phyloP scores from a whole-genome alignment of 768 basidiomycete species.

The Mycena rosella region DNA sequence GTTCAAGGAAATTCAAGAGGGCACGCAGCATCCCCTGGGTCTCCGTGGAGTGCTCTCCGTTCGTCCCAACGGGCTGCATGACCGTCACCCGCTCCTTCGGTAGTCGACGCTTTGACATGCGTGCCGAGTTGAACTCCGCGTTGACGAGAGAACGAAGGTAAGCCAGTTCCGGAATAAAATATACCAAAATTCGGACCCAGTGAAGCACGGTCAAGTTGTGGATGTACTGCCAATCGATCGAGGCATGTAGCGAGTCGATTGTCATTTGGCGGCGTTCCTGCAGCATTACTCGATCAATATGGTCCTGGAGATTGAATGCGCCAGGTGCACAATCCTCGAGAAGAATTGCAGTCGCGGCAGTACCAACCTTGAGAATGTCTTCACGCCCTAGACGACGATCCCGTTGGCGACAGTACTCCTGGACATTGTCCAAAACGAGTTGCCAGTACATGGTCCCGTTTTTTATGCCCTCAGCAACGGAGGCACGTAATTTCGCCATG shows the following conservation, averaged over 20 bases:
- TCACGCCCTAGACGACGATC: constrained; percentile 36
- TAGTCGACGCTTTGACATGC: constrained; percentile 38
- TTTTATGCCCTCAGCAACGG: constrained; percentile 20
- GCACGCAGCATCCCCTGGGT: constrained; percentile 41
- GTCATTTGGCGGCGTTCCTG: constrained; percentile 37
- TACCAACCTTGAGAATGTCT: constrained; percentile 42
- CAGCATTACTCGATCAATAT: constrained; percentile 28
- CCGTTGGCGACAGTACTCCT: constrained; percentile 35
- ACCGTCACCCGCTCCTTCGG: constrained; percentile 33
- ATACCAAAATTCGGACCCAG: constrained; percentile 38
- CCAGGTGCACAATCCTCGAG: constrained; percentile 35
- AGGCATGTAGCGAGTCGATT: constrained; percentile 27
- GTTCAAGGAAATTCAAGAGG: constrained; percentile 27
- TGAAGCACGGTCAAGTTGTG: constrained; percentile 38
- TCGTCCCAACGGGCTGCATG: constrained; percentile 40
- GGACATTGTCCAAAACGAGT: constrained; percentile 37
- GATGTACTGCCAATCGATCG: constrained; percentile 38
- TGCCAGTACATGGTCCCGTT: constrained; percentile 24
- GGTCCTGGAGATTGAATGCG: constrained; percentile 23
- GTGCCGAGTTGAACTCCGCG: constrained; percentile 23
- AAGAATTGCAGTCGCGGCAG: constrained; percentile 37
- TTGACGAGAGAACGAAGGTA: constrained; percentile 34
- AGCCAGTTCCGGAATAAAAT: constrained; percentile 39
- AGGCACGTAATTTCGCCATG: constrained; percentile 19
- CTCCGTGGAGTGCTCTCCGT: constrained; percentile 38